A percentile compares a stretch with the other conserved stretches of the same genome.
Conservation (phyloP, 768 basidiomycete genomes). For the Suillus hirtellus region DNA sequence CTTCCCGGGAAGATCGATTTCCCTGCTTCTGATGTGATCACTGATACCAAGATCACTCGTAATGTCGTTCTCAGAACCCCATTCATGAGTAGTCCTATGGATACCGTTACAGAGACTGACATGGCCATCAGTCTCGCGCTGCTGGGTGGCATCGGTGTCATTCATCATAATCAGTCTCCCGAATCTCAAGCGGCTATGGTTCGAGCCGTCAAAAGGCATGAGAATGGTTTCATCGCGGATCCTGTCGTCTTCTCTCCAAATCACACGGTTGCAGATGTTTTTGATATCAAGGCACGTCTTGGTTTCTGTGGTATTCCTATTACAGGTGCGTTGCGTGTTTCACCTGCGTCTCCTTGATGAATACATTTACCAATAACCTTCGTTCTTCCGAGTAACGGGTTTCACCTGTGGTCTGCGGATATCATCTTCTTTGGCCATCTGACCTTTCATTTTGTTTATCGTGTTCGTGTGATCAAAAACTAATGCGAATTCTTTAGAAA, state of each 20-base stretch:
- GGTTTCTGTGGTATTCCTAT: conserved; percentile 98
- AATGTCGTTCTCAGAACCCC: conserved; percentile 93
- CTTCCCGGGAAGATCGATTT: conserved; percentile 97
- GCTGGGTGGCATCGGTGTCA: conserved; percentile 95
- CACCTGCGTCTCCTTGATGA: conserved; percentile 38
- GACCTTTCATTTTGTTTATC: conserved; percentile 15
- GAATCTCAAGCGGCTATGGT: conserved; percentile 95
- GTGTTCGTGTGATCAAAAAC: conserved; percentile 7
- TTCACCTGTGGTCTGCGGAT: conserved; percentile 76
- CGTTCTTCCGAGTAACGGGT: conserved; percentile 87
- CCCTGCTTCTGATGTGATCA: conserved; percentile 72
- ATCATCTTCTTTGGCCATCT: conserved; percentile 27
- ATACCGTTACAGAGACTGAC: conserved; percentile 94
- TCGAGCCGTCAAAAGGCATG: conserved; percentile 94
- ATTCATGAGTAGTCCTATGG: conserved; percentile 98
- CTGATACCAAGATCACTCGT: conserved; percentile 85
- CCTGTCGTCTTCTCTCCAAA: conserved; percentile 85
- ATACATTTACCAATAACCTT: conserved; percentile 63
- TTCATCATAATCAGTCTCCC: conserved; percentile 91
- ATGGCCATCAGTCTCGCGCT: conserved; percentile 96
- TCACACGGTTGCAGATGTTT: conserved; percentile 81
- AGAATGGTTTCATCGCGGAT: conserved; percentile 97
- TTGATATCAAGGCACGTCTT: conserved; percentile 87
- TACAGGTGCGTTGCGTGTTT: conserved; percentile 67
- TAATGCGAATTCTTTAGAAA: conserved; percentile 53